Evolutionary conservation across 305 asterid species (phyloP), one percentile per base, ranked within the genome.

Genomic region (Fraxinus velutina): DNA sequence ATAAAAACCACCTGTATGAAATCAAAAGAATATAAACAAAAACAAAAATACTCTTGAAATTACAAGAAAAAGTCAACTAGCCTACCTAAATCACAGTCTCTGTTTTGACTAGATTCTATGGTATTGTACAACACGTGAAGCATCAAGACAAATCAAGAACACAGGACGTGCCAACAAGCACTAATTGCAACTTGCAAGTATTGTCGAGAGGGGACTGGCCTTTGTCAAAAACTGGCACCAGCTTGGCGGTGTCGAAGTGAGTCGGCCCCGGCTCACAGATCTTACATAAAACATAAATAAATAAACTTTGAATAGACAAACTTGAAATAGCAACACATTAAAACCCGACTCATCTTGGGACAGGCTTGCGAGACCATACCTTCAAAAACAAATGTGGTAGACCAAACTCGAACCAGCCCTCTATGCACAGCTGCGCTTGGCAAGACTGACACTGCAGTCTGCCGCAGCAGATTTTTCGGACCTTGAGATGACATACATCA

Each of bases 161-260:
- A n/a, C 64, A 17, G 29, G 80, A 77, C 24, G 71, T 76, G 47
- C 29, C 79, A 47, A 76, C 70, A 13, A 37, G 78, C 78, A 37
- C 60, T 47, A 47, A 47, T 47, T 75, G 78, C 30, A 24, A 19
- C 13, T 47, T 75, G 78, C 30, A 13, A 37, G 24, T 27, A 6
- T 21, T 19, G 12, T 75, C 1, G 36, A 33, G 50, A 42, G 50
- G 13, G 50, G 15, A 42, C 4, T 42, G 13, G 50, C 13, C 47
- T 9, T 42, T 42, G 50, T 10, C 29, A 33, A 39, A 19, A 15
- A 12, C 22, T 15, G 60, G 22, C 52, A 42, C 32, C 24, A 42
- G 29, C 9, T 39, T 37, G 21, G n/a, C 15, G 27, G 30, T 74
- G 10, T 15, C 21, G 0, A 34, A 73, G 42, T 73, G 77, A 42